Percentiles rank a stretch among this genome's conserved stretches.
Conservation (phyloP, 345 rosid genomes). For the Linum tenue region DNA sequence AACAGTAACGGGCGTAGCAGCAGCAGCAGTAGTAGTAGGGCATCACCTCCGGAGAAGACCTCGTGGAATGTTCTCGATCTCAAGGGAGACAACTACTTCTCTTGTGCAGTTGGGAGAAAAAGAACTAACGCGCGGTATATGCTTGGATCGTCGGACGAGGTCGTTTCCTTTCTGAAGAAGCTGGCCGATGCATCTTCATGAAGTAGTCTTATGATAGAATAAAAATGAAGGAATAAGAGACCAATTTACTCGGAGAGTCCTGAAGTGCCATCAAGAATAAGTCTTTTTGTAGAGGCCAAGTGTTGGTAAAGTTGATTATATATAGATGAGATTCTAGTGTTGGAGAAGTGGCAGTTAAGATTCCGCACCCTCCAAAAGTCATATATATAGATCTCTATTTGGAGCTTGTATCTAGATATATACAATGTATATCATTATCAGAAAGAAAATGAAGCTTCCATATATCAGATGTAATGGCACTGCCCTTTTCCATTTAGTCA, state of each 20-base stretch:
- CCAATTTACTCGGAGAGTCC: not conserved
- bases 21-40: slow-evolving; percentile 11
- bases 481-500: too few relatives aligned
- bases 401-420: not conserved
- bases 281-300: not conserved
- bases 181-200: slow-evolving; percentile 33
- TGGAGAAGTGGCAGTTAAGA: too few relatives aligned
- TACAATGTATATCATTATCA: too few relatives aligned
- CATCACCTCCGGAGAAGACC: slow-evolving; percentile 57
- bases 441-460: too few relatives aligned
- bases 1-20: slow-evolving; percentile 26
- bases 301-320: not conserved
- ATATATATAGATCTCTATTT: too few relatives aligned
- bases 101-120: slow-evolving; percentile 81
- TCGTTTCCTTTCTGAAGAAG: slow-evolving; percentile 57
- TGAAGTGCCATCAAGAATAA: not conserved
- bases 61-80: slow-evolving; percentile 99
- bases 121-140: slow-evolving; percentile 75
- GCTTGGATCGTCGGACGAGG: slow-evolving; percentile 70
- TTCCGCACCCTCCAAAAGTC: too few relatives aligned
- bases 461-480: too few relatives aligned
- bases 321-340: too few relatives aligned
- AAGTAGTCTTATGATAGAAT: not conserved
- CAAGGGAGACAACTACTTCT: slow-evolving; percentile 92
- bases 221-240: not conserved